A percentile compares a stretch with the other conserved stretches of the same genome.
Evolutionary conservation across 1,284 basidiomycete species (phyloP).

Genomic region (Schizophyllum commune): DNA sequence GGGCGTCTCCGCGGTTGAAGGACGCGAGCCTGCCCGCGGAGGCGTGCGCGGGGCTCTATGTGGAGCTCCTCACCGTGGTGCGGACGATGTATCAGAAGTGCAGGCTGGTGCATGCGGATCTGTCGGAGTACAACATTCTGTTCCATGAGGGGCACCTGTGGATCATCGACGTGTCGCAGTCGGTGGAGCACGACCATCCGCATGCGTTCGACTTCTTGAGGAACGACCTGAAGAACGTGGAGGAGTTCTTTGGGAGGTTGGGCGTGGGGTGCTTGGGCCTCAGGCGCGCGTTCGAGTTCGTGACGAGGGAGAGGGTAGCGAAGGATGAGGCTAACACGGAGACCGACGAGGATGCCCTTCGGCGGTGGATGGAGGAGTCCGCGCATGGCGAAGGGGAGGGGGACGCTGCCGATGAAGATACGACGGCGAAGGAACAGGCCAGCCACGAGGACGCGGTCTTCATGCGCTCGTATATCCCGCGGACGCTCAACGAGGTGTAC

Average conservation of each 20-base stretch:
- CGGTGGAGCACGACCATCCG: conserved; percentile 97
- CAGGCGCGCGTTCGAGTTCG: conserved; percentile 81
- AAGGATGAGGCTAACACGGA: conserved; percentile 16
- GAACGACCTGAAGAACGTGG: conserved; percentile 86
- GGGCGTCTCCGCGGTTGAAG: conserved; percentile 87
- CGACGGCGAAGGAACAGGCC: conserved; percentile 8
- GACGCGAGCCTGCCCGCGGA: conserved; percentile 66
- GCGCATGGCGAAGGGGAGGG: background rate
- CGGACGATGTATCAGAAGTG: conserved; percentile 87
- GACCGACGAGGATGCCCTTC: conserved; percentile 15
- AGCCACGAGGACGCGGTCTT: conserved; percentile 81
- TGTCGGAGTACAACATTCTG: conserved; percentile 98
- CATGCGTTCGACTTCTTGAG: conserved; percentile 94
- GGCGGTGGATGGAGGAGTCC: background rate
- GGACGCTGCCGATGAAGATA: background rate
- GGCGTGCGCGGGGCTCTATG: conserved; percentile 61
- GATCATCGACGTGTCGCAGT: conserved; percentile 98
- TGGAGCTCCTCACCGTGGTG: conserved; percentile 74
- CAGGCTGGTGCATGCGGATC: conserved; percentile 94
- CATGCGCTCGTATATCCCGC: conserved; percentile 86
- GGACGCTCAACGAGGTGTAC: conserved; percentile 84
- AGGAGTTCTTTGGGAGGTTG: conserved; percentile 82
- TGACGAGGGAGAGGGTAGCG: conserved; percentile 54
- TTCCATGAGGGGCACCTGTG: conserved; percentile 78
- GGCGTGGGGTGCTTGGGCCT: conserved; percentile 79